phyloP scores from a whole-genome alignment of 192 early-diverging fungal species.

The Podochytrium sp. region DNA sequence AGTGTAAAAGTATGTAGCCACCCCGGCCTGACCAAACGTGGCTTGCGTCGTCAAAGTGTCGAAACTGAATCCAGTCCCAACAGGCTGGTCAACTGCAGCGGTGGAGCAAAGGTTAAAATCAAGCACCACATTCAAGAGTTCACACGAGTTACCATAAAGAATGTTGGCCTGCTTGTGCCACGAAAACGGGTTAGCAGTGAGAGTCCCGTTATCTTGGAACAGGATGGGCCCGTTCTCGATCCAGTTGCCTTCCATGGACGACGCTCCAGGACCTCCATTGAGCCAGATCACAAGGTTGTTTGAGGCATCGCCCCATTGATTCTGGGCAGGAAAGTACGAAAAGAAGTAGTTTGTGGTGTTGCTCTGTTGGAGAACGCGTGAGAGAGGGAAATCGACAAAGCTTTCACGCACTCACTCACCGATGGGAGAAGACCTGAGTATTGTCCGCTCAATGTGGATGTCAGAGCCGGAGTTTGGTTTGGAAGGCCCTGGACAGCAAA shows the following conservation, averaged over 20 bases:
- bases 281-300: constrained; percentile 51
- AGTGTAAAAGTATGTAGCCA: constrained; percentile 5
- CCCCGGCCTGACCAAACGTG: background rate
- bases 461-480: background rate
- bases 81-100: constrained; percentile 64
- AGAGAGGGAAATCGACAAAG: background rate
- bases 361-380: background rate
- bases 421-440: background rate
- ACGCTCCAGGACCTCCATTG: constrained; percentile 28
- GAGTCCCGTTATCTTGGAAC: constrained; percentile 53
- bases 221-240: constrained; percentile 63
- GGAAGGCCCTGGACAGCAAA: background rate
- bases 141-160: constrained; percentile 41
- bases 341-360: constrained; percentile 38
- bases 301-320: constrained; percentile 40
- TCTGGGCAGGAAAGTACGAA: constrained; percentile 77
- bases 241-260: constrained; percentile 28
- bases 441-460: background rate
- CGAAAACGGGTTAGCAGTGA: constrained; percentile 50
- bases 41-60: background rate
- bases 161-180: constrained; percentile 74
- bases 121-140: background rate
- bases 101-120: background rate
- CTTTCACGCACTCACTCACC: background rate
- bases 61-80: constrained; percentile 60